Base-by-base conservation (phyloP, 2,329 filamentous ascomycete genomes). In the Phoma sp. region DNA sequence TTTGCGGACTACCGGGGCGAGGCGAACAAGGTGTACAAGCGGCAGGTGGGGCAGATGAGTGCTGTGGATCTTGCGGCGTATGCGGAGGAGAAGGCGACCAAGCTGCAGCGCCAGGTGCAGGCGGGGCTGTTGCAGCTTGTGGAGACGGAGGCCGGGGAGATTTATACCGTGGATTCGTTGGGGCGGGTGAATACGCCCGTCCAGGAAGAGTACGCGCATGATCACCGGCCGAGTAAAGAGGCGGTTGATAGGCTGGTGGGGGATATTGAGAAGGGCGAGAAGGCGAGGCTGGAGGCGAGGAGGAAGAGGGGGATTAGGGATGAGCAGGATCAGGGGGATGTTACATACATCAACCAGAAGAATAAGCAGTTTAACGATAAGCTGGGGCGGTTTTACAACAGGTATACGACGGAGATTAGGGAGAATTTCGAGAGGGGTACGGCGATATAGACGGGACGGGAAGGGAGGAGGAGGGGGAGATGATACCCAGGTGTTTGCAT, bases 281-380 rank as follows among this genome's bases (percentile, higher is more conserved):
- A 96, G 66, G 83, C 87, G 47, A 83, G 92, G 46, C 72, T 96
- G 69, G 96, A 93, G 83, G 96, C 96, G 80, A 83, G 92, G 67
- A 87, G 85, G 73, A 91, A 96, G 62, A 83, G 92, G 47, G 86
- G 89, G 73, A 85, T 86, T 10, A 85, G 87, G 72, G 76, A 79
- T 59, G 91, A 93, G 54, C 62, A 68, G 52, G 92, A 96, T 60
- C 90, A 93, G 42, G 89, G 86, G 25, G 95, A 99, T 76, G 90
- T 98, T 67, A 98, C 93, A 7, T 98, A 96, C 78, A 99, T 99
- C 84, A 99, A 99, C 79, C 92, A 97, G 79, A 97, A 99, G 71
- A 99, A 99, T 83, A 98, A 98, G 83, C 92, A 97, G 82, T 99
- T 99, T 81, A 99, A 99, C 86, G 88, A 96, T 80, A 98, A 99